Base-by-base conservation (phyloP, 495 filamentous ascomycete species). In the Trichocladium uniseriatum region DNA sequence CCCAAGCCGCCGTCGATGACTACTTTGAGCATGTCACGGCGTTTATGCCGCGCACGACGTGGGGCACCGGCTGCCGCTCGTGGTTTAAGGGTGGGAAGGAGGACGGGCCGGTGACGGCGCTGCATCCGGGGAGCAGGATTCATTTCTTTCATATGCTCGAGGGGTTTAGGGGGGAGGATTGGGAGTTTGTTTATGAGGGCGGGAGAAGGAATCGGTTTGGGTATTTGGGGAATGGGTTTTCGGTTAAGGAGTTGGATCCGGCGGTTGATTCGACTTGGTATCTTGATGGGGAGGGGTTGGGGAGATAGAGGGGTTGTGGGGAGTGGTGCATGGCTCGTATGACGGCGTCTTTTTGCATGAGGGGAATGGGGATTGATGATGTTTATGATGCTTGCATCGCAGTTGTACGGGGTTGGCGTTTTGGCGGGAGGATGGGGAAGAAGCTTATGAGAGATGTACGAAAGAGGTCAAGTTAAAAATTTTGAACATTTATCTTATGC, bases 101-200 rank as follows among this genome's bases (percentile, higher is more conserved):
- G 2, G 62, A 70, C 52, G 76, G 75, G 0, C 70, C 71, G 9
- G 70, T 78, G 10, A 71, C 66, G 13, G 70, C 71, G 37, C 54
- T 76, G 34, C 69, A 74, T 43, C 73, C 75, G 0, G 75, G 75
- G 11, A 72, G 67, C 47, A 65, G 74, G 6, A 62, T 74, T 8
- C 75, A 78, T 45, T 77, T 70, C 52, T 74, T 77, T 56, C 65
- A 76, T 21, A 74, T 74, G 72, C 62, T 78, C 24, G 59, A 65
- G 40, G 44, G 55, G 8, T 69, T 73, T 43, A 59, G 74, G 4
- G 68, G 64, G 35, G 75, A 78, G 62, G 74, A 78, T 54, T 78
- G 61, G 56, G 71, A 72, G 15, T 76, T 66, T 43, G 61, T 59
- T 0, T 73, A 74, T 34, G 63, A 68, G 14, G 74, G 75, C 24